Percentiles rank a stretch among this genome's conserved stretches.
phyloP scores from a whole-genome alignment of 768 basidiomycete genomes.

The Sistotremastrum suecicum region DNA sequence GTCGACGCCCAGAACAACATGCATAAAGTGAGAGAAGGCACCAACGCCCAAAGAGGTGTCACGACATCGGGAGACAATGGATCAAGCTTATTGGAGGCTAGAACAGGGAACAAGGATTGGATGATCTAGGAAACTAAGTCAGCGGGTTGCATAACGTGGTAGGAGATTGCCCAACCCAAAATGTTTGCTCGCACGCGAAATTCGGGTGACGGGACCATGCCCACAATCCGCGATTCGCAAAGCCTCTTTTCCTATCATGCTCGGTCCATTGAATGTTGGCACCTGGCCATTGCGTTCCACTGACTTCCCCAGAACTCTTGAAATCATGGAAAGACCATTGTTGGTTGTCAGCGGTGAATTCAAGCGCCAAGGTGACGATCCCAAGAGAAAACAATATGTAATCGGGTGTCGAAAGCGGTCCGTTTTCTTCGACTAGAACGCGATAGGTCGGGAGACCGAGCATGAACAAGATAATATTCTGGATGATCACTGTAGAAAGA shows the following conservation, averaged over 20 bases:
- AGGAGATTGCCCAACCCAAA: constrained; percentile 45
- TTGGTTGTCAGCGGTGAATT: constrained; percentile 85
- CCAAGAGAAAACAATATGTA: constrained; percentile 43
- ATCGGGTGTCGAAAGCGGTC: constrained; percentile 42
- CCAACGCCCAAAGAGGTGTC: constrained; percentile 22
- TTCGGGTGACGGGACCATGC: constrained; percentile 85
- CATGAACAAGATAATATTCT: constrained; percentile 68
- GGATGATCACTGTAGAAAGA: constrained; percentile 37
- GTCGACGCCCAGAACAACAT: constrained; percentile 69
- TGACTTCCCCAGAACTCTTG: constrained; percentile 44
- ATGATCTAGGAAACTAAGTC: constrained; percentile 32
- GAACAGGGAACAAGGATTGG: constrained; percentile 43
- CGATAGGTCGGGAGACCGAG: constrained; percentile 49
- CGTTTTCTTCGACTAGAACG: constrained; percentile 39
- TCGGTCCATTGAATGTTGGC: constrained; percentile 53
- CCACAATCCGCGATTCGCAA: constrained; percentile 77
- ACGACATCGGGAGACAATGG: constrained; percentile 11
- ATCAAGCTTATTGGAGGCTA: constrained; percentile 24
- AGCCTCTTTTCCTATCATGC: constrained; percentile 63
- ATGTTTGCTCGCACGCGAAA: constrained; percentile 77
- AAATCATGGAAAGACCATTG: constrained; percentile 76
- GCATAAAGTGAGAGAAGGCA: constrained; percentile 49
- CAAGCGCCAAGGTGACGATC: constrained; percentile 43
- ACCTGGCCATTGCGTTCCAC: constrained; percentile 44
- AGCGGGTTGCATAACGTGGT: neutral